These are phyloP conservation scores for Trifolium fragiferum DNA, from an alignment of 306 rosid genomes.

Conservation along the genomic window DNA sequence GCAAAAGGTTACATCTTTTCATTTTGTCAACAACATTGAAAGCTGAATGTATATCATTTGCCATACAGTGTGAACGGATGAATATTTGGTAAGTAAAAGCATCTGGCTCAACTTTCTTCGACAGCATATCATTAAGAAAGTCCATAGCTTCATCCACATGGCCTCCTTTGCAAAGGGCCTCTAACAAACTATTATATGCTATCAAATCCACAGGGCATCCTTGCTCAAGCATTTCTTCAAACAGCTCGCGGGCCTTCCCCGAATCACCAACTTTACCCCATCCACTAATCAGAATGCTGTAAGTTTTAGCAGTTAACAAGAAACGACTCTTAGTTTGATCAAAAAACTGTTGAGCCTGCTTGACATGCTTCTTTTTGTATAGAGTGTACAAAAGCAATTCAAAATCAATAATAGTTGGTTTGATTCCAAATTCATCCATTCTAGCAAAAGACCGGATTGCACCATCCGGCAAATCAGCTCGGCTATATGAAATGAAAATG, in stretches of 20 bases:
- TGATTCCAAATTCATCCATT: slow-evolving; percentile 80
- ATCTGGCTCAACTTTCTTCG: slow-evolving; percentile 63
- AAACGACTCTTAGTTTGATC: slow-evolving; percentile 62
- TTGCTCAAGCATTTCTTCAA: slow-evolving; percentile 71
- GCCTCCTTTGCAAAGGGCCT: slow-evolving; percentile 78
- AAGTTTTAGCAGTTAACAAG: slow-evolving; percentile 56
- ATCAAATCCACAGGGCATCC: slow-evolving; percentile 68
- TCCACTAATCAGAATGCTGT: slow-evolving; percentile 79
- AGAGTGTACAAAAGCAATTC: slow-evolving; percentile 67
- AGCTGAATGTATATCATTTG: slow-evolving; percentile 69
- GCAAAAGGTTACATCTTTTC: slow-evolving; percentile 61
- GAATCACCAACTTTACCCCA: slow-evolving; percentile 77
- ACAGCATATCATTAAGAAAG: slow-evolving; percentile 57
- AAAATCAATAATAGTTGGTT: slow-evolving; percentile 64
- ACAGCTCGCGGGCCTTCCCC: slow-evolving; percentile 63
- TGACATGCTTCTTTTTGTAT: slow-evolving; percentile 75
- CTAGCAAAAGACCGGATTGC: slow-evolving; percentile 76
- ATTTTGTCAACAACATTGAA: slow-evolving; percentile 75
- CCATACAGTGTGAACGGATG: slow-evolving; percentile 65
- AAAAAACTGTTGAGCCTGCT: slow-evolving; percentile 73
- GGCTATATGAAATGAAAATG: slow-evolving; percentile 69
- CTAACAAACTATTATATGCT: slow-evolving; percentile 71
- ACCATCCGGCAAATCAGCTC: slow-evolving; percentile 74
- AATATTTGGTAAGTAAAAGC: slow-evolving; percentile 79
- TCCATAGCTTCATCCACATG: slow-evolving; percentile 64